Evolutionary conservation across 1,139 yeast genomes (phyloP).

Genomic region (Hemisphaericaspora xylanilytica): DNA sequence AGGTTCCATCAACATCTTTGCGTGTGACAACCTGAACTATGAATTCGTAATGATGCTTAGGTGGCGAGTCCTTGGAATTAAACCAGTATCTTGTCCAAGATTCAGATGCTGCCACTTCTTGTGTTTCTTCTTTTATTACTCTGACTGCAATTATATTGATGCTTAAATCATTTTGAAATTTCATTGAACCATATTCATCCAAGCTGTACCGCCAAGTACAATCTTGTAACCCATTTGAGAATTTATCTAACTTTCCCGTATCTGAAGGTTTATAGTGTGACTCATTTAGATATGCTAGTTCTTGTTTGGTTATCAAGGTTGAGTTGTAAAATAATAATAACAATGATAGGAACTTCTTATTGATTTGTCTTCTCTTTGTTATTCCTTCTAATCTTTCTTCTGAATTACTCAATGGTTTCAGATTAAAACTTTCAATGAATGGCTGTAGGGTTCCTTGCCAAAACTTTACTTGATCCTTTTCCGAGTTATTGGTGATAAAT

Average conservation of each 20-base stretch:
- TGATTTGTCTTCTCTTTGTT: slow-evolving; percentile 67
- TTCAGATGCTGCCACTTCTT: slow-evolving; percentile 3
- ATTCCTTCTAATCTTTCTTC: slow-evolving; percentile 69
- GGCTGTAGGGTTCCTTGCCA: slow-evolving; percentile 81
- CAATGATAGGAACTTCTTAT: slow-evolving; percentile 57
- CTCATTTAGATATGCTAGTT: slow-evolving; percentile 49
- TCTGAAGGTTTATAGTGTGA: slow-evolving; percentile 43
- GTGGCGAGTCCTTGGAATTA: slow-evolving; percentile 16
- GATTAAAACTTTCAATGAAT: slow-evolving; percentile 73
- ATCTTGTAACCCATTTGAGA: slow-evolving; percentile 16
- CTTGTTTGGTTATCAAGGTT: slow-evolving; percentile 63
- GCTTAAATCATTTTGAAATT: slow-evolving; percentile 56
- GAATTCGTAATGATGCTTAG: slow-evolving; percentile 34
- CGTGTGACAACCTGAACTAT: slow-evolving; percentile 11
- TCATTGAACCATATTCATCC: slow-evolving; percentile 34
- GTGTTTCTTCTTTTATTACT: slow-evolving; percentile 16
- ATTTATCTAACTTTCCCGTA: slow-evolving; percentile 49
- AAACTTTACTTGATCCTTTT: slow-evolving; percentile 52
- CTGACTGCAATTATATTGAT: slow-evolving; percentile 68
- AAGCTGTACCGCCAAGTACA: slow-evolving; percentile 16
- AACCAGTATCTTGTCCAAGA: slow-evolving; percentile 21
- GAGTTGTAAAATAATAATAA: slow-evolving; percentile 71
- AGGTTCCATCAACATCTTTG: slow-evolving; percentile 16
- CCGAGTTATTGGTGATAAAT: slow-evolving; percentile 50
- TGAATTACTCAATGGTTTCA: slow-evolving; percentile 62